These are phyloP conservation scores for Aspergillus mulundensis DNA, from an alignment of 495 filamentous ascomycete genomes.

Conservation along the genomic window DNA sequence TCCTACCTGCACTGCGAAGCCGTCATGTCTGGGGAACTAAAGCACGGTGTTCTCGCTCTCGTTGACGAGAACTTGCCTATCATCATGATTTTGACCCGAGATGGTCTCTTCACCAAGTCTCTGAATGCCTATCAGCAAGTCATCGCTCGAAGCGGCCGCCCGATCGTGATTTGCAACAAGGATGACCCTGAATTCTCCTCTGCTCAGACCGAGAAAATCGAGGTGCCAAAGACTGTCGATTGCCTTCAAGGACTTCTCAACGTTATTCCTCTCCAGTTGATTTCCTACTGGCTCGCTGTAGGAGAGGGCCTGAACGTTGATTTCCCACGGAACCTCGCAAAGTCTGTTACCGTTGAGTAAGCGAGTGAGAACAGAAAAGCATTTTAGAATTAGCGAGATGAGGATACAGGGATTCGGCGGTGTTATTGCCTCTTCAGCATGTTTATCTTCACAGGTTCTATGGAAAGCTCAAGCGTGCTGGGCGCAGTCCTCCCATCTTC, in stretches of 20 bases:
- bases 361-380: conserved; percentile 8
- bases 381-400: not conserved
- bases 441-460: not conserved
- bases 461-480: not conserved
- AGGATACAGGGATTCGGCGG: not conserved
- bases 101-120: conserved; percentile 93
- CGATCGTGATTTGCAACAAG: conserved; percentile 97
- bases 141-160: conserved; percentile 86
- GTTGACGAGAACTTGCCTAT: conserved; percentile 98
- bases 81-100: conserved; percentile 98
- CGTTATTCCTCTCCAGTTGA: conserved; percentile 94
- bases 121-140: conserved; percentile 99
- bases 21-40: conserved; percentile 98
- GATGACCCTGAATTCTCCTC: conserved; percentile 83
- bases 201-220: conserved; percentile 90
- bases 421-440: conserved; percentile 2
- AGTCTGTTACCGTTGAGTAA: conserved; percentile 98
- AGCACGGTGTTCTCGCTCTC: conserved; percentile 94
- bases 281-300: conserved; percentile 98
- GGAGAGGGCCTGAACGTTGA: conserved; percentile 94
- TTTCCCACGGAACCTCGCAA: conserved; percentile 95
- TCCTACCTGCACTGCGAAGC: conserved; percentile 99
- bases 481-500: not conserved
- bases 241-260: conserved; percentile 93
- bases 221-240: conserved; percentile 93